A percentile compares a stretch with the other conserved stretches of the same genome.
Evolutionary conservation across 2,329 filamentous ascomycete species (phyloP).

Genomic region (Colletotrichum melonis): DNA sequence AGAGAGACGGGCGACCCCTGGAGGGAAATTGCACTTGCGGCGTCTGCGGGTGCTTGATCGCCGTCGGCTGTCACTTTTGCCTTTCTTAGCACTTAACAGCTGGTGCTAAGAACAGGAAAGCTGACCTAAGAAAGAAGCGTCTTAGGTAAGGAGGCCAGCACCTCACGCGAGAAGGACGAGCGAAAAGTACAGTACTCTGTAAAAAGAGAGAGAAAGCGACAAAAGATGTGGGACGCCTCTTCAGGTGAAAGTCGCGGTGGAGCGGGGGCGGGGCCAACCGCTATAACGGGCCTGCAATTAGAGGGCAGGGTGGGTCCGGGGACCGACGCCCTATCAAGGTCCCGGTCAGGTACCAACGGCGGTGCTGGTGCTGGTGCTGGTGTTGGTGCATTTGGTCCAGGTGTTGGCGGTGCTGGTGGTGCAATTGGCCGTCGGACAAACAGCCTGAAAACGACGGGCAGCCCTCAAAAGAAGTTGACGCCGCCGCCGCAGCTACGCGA

Average conservation of each 20-base stretch:
- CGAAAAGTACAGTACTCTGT: neutral
- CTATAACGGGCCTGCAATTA: slow-evolving; percentile 30
- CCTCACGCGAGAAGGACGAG: no score
- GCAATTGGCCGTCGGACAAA: neutral
- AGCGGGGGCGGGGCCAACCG: slow-evolving; percentile 14
- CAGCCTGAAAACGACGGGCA: neutral
- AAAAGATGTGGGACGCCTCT: neutral
- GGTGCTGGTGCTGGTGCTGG: neutral
- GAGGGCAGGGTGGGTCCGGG: slow-evolving; percentile 17
- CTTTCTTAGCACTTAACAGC: neutral
- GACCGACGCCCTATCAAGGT: neutral
- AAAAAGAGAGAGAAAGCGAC: neutral
- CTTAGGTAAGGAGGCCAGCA: neutral
- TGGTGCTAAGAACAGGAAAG: neutral
- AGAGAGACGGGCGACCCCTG: neutral
- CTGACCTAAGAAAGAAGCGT: neutral
- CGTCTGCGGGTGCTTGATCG: neutral
- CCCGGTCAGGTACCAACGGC: neutral
- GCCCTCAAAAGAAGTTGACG: slow-evolving; percentile 31
- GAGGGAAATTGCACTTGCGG: neutral
- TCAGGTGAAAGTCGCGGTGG: neutral
- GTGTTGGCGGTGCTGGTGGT: neutral
- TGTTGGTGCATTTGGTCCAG: neutral
- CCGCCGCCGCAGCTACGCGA: slow-evolving; percentile 32
- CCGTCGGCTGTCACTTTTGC: neutral